Conservation (phyloP, 495 filamentous ascomycete genomes). For the Aspergillus avenaceus region DNA sequence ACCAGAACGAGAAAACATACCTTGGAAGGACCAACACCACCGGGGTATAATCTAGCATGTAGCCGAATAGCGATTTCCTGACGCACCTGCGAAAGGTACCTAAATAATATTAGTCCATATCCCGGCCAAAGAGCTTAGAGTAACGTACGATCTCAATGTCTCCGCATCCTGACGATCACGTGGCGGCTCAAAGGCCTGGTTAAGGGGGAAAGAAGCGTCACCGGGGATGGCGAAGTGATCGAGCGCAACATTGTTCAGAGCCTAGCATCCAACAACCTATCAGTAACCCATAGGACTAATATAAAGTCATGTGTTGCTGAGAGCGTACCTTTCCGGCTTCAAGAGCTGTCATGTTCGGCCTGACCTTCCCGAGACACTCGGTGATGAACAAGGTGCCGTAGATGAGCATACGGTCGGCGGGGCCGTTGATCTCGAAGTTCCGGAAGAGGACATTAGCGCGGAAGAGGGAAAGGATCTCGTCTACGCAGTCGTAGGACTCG, state of each 20-base stretch:
- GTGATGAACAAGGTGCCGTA: constrained; percentile 94
- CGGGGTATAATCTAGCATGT: constrained; percentile 80
- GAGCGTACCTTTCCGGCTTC: constrained; percentile 56
- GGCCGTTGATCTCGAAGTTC: constrained; percentile 98
- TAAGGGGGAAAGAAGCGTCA: constrained; percentile 89
- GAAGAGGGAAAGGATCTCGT: constrained; percentile 90
- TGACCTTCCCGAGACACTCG: constrained; percentile 83
- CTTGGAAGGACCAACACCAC: constrained; percentile 82
- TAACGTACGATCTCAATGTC: constrained; percentile 63
- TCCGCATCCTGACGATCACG: constrained; percentile 85
- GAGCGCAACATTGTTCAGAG: constrained; percentile 66
- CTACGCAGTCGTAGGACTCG: constrained; percentile 89
- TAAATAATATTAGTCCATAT: constrained; percentile 20
- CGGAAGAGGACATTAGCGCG: constrained; percentile 98
- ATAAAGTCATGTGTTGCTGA: not conserved
- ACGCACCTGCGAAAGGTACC: constrained; percentile 81
- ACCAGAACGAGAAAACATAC: constrained; percentile 34
- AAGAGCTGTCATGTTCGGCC: constrained; percentile 57
- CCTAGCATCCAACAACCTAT: constrained; percentile 30
- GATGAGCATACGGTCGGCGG: constrained; percentile 89
- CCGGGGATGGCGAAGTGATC: constrained; percentile 95
- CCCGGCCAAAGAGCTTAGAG: not conserved
- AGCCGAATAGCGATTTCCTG: constrained; percentile 84
- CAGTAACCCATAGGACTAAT: not conserved
- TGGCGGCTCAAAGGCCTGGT: constrained; percentile 80